Conservation (phyloP, 306 rosid species). For the Casuarina cunninghamiana region DNA sequence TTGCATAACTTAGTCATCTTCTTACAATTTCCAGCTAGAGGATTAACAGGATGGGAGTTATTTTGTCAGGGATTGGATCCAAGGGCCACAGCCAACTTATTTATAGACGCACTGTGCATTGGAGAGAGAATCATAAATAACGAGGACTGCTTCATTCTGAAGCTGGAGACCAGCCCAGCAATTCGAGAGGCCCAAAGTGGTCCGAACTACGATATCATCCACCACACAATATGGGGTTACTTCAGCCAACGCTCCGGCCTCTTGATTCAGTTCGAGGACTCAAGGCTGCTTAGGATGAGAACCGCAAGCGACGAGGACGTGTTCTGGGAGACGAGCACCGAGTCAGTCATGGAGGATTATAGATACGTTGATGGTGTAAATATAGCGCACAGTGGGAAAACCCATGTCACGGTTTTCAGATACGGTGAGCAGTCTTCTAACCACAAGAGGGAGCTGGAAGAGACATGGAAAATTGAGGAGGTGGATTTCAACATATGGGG, state of each 20-base stretch:
- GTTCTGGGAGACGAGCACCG: slow-evolving; percentile 94
- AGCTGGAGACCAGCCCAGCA: slow-evolving; percentile 75
- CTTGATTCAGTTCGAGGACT: slow-evolving; percentile 76
- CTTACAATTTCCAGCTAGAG: background rate
- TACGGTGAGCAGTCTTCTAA: slow-evolving; percentile 78
- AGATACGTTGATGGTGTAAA: slow-evolving; percentile 76
- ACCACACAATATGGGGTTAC: slow-evolving; percentile 90
- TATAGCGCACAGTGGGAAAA: slow-evolving; percentile 81
- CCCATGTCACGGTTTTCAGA: slow-evolving; percentile 63
- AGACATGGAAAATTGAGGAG: slow-evolving; percentile 81
- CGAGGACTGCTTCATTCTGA: slow-evolving; percentile 79
- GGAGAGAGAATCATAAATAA: slow-evolving; percentile 77
- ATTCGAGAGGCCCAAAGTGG: slow-evolving; percentile 72
- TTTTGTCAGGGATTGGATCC: slow-evolving; percentile 77
- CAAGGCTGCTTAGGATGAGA: slow-evolving; percentile 68
- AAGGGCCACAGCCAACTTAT: slow-evolving; percentile 79
- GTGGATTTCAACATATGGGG: slow-evolving; percentile 80
- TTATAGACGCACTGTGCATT: slow-evolving; percentile 77
- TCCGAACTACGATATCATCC: slow-evolving; percentile 65
- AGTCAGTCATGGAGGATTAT: slow-evolving; percentile 73
- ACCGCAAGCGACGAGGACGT: slow-evolving; percentile 67
- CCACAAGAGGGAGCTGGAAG: slow-evolving; percentile 85
- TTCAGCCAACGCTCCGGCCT: slow-evolving; percentile 96
- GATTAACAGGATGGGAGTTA: background rate
- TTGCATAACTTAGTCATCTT: too few species aligned